Evolutionary conservation across 2,329 filamentous ascomycete genomes (phyloP).

Genomic region (Arthroderma sp.): DNA sequence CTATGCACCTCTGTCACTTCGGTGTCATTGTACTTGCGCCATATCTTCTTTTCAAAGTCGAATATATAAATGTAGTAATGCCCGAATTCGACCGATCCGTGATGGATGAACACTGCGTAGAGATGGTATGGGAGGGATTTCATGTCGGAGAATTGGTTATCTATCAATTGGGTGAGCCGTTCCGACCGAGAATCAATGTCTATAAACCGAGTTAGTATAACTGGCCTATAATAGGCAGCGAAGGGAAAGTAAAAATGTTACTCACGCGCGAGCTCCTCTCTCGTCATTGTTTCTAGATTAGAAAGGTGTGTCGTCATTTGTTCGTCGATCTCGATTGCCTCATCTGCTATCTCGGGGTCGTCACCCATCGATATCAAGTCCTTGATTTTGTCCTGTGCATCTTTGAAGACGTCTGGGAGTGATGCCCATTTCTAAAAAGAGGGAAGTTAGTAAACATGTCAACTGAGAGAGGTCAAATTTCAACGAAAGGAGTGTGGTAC

Average conservation of each 20-base stretch:
- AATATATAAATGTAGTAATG: conserved; percentile 98
- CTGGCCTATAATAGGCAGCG: background rate
- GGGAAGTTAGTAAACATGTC: conserved; percentile 9
- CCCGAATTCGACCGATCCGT: conserved; percentile 54
- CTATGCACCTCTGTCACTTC: conserved; percentile 58
- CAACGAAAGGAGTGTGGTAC: conserved; percentile 2
- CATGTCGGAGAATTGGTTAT: conserved; percentile 51
- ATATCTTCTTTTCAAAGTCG: conserved; percentile 68
- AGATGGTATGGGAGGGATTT: conserved; percentile 62
- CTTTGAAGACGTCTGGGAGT: conserved; percentile 24
- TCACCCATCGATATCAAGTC: conserved; percentile 32
- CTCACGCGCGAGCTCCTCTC: conserved; percentile 38
- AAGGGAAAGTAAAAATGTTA: background rate
- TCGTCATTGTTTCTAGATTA: conserved; percentile 34
- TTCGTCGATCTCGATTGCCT: conserved; percentile 34
- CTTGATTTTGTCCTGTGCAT: conserved; percentile 33
- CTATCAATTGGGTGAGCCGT: conserved; percentile 38
- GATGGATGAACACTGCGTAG: conserved; percentile 88
- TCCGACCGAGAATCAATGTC: conserved; percentile 34
- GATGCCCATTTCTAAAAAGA: conserved; percentile 20
- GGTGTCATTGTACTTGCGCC: conserved; percentile 92
- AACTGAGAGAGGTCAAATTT: background rate
- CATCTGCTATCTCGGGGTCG: conserved; percentile 21
- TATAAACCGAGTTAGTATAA: conserved; percentile 3
- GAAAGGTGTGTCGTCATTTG: conserved; percentile 33